Evolutionary conservation across 768 basidiomycete species (phyloP).

Genomic region (Termitomyces sp.): DNA sequence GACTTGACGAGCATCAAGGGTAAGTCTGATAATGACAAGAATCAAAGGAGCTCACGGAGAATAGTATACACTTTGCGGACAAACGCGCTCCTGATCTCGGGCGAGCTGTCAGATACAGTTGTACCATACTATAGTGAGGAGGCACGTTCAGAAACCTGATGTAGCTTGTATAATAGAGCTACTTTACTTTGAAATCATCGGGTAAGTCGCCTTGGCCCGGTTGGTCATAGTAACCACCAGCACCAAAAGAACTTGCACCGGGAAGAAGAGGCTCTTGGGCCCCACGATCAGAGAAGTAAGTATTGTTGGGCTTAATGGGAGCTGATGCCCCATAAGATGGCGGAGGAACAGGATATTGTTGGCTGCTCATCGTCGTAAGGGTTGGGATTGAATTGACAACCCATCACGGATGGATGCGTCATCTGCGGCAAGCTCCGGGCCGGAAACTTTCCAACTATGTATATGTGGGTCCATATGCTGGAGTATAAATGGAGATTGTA

Average conservation of each 20-base stretch:
- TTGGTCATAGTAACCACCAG: conserved; percentile 66
- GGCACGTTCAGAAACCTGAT: not conserved
- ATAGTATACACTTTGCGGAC: conserved; percentile 90
- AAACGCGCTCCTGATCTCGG: conserved; percentile 80
- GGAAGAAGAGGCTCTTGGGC: conserved; percentile 53
- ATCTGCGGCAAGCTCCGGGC: conserved; percentile 11
- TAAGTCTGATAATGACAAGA: conserved; percentile 2
- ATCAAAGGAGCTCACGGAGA: conserved; percentile 56
- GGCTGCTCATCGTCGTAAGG: conserved; percentile 41
- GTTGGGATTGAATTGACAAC: conserved; percentile 1
- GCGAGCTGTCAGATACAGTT: conserved; percentile 69
- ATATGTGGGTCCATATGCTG: too few relatives aligned
- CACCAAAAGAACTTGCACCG: conserved; percentile 39
- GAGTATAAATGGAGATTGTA: too few relatives aligned
- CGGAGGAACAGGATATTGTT: conserved; percentile 51
- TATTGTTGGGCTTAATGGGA: conserved; percentile 24
- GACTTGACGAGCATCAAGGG: conserved; percentile 33
- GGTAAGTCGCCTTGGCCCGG: conserved; percentile 71
- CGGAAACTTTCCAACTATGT: not conserved
- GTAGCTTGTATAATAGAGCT: not conserved
- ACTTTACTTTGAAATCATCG: conserved; percentile 85
- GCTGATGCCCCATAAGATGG: conserved; percentile 52
- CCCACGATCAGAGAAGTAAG: conserved; percentile 26
- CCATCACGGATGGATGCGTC: conserved; percentile 3
- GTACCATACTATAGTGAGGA: conserved; percentile 70